Evolutionary conservation across 129 eudicot species (phyloP), one percentile per base, ranked within the genome.

Genomic region (Artemisia annua): DNA sequence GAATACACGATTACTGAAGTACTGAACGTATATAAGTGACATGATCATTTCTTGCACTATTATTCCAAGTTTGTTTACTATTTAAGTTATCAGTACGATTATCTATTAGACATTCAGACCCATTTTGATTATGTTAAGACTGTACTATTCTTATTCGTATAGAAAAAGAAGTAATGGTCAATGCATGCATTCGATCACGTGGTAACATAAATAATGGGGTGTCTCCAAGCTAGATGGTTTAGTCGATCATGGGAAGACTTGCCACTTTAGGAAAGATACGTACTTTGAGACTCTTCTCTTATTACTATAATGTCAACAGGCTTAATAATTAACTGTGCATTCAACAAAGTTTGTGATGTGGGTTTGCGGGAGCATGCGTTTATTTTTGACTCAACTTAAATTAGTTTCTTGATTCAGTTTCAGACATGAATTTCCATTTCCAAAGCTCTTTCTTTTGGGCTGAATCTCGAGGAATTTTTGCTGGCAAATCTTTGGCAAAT

Each of bases 391-490:
- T 75, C 18, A 4, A 53, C 57, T 51, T 16, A 51, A 32, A 15
- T 63, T 56, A 51, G 30, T 39, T 7, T 39, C 46, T 39, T 7
- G 46, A 39, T 39, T 39, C 46, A 64, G 15, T 12, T 77, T 32
- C 63, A 63, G 71, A 63, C 71, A 54, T 75, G 72, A 8, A 75
- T 65, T 66, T 65, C 39, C 65, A 70, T 63, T 71, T 71, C 82
- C 82, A 78, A 70, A 68, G 75, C 48, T 63, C 8, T 62, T 62
- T 16, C 43, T 65, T 75, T 71, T 75, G 78, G 71, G 17, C 82
- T 78, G 51, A 63, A 78, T 78, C 71, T 78, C 71, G 72, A 78
- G 81, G 66, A 17, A 3, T 46, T 73, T 76, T 59, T 71, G 66
- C 32, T 59, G 68, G 26, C n/a, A 63, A 62, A 44, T 78, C 51